Evolutionary conservation across 1,139 yeast genomes (phyloP), one percentile per base, ranked within the genome.

Genomic region (Kurtzmaniella natalensis): DNA sequence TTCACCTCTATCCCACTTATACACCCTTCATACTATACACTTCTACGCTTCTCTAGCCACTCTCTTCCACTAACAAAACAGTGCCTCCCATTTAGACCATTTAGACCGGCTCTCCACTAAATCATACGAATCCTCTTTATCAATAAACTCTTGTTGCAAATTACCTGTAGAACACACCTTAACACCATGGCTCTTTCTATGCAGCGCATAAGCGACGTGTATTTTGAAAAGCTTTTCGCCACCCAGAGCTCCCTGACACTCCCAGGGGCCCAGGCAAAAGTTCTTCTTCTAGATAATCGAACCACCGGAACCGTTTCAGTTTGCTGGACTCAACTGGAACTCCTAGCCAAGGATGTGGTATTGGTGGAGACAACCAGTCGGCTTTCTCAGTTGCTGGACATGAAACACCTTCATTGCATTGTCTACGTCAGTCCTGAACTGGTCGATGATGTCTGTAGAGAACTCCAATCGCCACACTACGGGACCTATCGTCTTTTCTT

Each of bases 251-350:
- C 48, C 19, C 29, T 26, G 37, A 27, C 31, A 11, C 32, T 35
- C 7, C 62, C 63, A 11, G 61, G 58, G 7, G 56, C 66, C 30
- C 74, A 75, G 45, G 80, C 89, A 37, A 78, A 77, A 42, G 94
- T 89, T 22, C 66, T 92, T 25, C 66, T 92, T 29, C 70, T 94
- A 37, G 99, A 92, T 53, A 65, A 74, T 37, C 69, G 71, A 44
- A 92, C 99, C 33, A 84, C 94, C 11, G 72, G 88, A 0, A 77
- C 88, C 19, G 77, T 94, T 16, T 87, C 96, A 11, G 72, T 92
- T 73, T 78, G 84, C 45, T 77, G 94, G 28, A 83, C 96, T 2
- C 98, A 94, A 56, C 81, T 94, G 5, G 84, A 81, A 43, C 69
- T 92, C 33, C 70, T 92, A 32, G 79, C 82, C 43, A 77, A 85